phyloP scores from a whole-genome alignment of 148 eudicot genomes.

The Beta vulgaris region DNA sequence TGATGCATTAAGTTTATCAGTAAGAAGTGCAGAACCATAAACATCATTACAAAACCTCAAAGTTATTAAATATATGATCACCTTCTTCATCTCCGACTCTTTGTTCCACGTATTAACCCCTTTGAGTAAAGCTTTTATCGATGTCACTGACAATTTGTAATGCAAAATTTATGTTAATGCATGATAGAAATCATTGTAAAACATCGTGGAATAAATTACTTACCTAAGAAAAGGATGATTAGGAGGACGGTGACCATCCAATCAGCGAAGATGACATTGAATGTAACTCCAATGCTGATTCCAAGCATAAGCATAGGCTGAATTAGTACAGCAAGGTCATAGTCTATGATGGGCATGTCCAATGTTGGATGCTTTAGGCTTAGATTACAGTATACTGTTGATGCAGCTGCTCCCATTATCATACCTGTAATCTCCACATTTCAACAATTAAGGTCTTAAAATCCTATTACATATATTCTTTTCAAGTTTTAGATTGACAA shows the following conservation, averaged over 20 bases:
- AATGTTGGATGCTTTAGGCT: slow-evolving; percentile 54
- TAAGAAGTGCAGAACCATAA: neutral
- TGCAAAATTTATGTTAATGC: neutral
- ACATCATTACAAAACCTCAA: too few species aligned
- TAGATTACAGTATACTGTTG: slow-evolving; percentile 59
- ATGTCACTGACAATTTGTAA: slow-evolving; percentile 42
- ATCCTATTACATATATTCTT: neutral
- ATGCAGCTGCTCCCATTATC: slow-evolving; percentile 72
- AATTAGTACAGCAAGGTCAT: slow-evolving; percentile 59
- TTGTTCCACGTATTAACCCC: slow-evolving; percentile 66
- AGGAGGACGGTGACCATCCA: slow-evolving; percentile 76
- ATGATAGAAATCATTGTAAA: neutral
- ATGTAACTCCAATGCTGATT: slow-evolving; percentile 62
- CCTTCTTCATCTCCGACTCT: slow-evolving; percentile 46
- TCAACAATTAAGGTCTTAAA: neutral
- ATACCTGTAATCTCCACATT: slow-evolving; percentile 40
- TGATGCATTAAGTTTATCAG: neutral
- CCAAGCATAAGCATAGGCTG: slow-evolving; percentile 85
- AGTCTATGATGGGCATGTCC: slow-evolving; percentile 66
- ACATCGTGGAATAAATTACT: neutral
- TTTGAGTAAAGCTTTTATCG: slow-evolving; percentile 48
- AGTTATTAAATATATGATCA: too few species aligned
- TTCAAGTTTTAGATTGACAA: neutral
- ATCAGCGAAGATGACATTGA: slow-evolving; percentile 65
- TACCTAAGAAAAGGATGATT: slow-evolving; percentile 58